Base-by-base conservation (phyloP, 306 rosid genomes). In the Fragaria vesca region DNA sequence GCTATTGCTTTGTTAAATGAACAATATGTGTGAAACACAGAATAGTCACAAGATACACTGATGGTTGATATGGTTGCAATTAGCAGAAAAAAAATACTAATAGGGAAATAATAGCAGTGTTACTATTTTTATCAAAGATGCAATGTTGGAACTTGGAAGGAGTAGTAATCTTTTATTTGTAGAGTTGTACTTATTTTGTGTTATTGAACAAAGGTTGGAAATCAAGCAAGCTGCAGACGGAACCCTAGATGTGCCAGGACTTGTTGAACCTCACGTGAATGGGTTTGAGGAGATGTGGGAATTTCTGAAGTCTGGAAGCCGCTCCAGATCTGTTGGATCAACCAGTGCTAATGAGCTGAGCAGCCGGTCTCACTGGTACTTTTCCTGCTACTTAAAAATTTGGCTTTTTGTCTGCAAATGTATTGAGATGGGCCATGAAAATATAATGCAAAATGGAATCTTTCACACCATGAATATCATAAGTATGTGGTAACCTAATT, bases 321-420 rank as follows among this genome's bases (percentile, higher is more conserved):
- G 79, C 45, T 87, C 73, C 42, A 86, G 99, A 89, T 91, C 99
- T 66, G 99, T 95, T 75, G 99, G 99, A 79, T 95, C 99, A 77
- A 95, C 99, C 54, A 82, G 87, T 83, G 96, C 97, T 45, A 95
- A 95, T 73, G 99, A 93, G 89, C 87, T 85, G 54, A 95, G 99
- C 90, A 95, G 99, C 81, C 97, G 99, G 34, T 95, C 99, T 79
- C 99, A 95, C 85, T 88, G 99, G 99, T 95, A 87, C 50, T 47
- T 57, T 77, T 80, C 11, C 17, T 57, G 65, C 40, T 38, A 24
- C 3, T 15, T 45, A 45, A 11, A 77, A 9, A 69, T 75, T 30
- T 65, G 3, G 15, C 34, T 65, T 21, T 63, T 1, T 40, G 5
- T 48, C 40, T 76, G 4, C 61, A 17, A 36, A 52, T 61, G 42